Evolutionary conservation across 352 stramenopile genomes (phyloP).

Genomic region (Sclerospora graminicola): DNA sequence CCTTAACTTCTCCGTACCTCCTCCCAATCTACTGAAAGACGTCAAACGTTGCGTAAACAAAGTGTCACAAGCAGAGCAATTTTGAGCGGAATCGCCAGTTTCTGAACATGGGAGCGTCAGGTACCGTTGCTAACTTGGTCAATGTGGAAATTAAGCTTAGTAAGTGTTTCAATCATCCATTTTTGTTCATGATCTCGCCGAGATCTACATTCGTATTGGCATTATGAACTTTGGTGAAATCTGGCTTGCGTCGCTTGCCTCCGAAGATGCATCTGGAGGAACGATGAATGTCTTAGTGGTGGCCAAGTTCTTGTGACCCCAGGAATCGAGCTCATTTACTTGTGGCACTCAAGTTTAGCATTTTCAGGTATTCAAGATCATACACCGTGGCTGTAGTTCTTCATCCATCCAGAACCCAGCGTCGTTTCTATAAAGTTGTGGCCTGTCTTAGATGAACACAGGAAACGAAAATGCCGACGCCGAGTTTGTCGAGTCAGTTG

Average conservation of each 20-base stretch:
- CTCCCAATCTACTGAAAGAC: no score
- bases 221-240: no score
- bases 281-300: no score
- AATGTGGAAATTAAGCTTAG: conserved; percentile 99
- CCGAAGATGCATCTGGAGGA: no score
- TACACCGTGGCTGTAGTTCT: no score
- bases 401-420: conserved; percentile 57
- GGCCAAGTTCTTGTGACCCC: no score
- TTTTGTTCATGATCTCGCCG: no score
- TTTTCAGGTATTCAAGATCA: conserved; percentile 51
- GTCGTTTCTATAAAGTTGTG: conserved; percentile 21
- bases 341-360: conserved; percentile 29
- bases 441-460: conserved; percentile 8
- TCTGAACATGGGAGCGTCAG: conserved; percentile 77
- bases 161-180: conserved; percentile 99
- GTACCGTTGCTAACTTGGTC: conserved; percentile 93
- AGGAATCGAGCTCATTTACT: no score
- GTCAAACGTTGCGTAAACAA: no score
- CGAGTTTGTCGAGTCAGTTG: conserved; percentile 20
- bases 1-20: conserved; percentile 46
- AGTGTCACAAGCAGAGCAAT: no score
- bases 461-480: conserved; percentile 9
- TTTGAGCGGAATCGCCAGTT: conserved; percentile 97
- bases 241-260: no score
- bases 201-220: no score